Evolutionary conservation across 306 rosid genomes (phyloP).

Genomic region (Echinosophora koreensis): DNA sequence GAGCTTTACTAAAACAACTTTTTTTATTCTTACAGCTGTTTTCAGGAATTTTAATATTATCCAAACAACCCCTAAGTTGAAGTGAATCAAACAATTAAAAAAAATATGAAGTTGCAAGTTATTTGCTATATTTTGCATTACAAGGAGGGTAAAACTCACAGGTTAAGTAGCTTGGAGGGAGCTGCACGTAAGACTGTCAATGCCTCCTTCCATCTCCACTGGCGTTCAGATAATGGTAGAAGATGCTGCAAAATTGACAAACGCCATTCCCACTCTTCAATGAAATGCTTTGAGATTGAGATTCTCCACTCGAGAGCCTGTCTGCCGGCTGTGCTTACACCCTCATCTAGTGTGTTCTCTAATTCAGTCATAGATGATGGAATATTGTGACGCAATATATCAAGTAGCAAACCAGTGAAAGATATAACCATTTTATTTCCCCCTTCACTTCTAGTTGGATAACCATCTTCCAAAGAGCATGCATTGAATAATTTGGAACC

Average conservation of each 20-base stretch:
- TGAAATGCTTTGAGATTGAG: conserved; percentile 75
- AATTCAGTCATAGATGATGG: conserved; percentile 69
- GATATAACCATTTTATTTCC: conserved; percentile 87
- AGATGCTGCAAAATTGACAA: conserved; percentile 96
- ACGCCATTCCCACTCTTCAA: conserved; percentile 99
- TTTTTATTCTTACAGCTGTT: too few species aligned
- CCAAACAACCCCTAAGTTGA: neutral
- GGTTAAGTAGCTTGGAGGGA: conserved; percentile 93
- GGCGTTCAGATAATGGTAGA: conserved; percentile 90
- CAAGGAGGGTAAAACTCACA: conserved; percentile 63
- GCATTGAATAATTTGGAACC: conserved; percentile 53
- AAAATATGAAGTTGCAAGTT: neutral
- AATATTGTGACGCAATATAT: conserved; percentile 67
- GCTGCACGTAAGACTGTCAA: conserved; percentile 92
- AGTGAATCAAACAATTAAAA: neutral
- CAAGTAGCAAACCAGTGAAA: conserved; percentile 77
- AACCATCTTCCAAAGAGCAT: conserved; percentile 57
- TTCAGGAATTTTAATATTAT: too few species aligned
- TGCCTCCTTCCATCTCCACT: conserved; percentile 99
- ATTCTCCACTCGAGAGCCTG: conserved; percentile 95
- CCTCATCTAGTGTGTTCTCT: conserved; percentile 64
- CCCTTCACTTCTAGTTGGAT: conserved; percentile 62
- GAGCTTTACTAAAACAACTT: too few species aligned
- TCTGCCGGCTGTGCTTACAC: conserved; percentile 62
- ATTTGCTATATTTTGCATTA: conserved; percentile 11